Conservation (phyloP, 1,284 basidiomycete genomes). For the Cutaneotrichosporon cutaneum region DNA sequence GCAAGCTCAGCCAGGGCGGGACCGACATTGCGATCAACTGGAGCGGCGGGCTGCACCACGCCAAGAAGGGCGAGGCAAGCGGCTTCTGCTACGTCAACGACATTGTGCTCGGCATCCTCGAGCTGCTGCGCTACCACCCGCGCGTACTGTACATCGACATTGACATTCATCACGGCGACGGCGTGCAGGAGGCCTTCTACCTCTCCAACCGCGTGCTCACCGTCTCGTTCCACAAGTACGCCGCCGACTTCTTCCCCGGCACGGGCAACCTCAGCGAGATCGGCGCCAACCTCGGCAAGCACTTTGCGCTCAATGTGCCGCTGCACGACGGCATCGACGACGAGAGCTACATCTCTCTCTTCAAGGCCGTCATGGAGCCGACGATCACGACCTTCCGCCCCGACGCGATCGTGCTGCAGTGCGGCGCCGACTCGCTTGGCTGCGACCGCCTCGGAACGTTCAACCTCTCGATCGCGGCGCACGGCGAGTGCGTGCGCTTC, state of each 20-base stretch:
- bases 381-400: conserved; percentile 88
- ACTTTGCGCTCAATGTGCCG: conserved; percentile 94
- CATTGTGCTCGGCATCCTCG: conserved; percentile 89
- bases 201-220: conserved; percentile 97
- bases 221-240: conserved; percentile 99
- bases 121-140: conserved; percentile 81
- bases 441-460: conserved; percentile 94
- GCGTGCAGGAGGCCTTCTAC: conserved; percentile 97
- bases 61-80: conserved; percentile 91
- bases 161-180: conserved; percentile 95
- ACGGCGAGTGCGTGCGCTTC: conserved; percentile 96
- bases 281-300: conserved; percentile 79
- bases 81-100: conserved; percentile 97
- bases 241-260: conserved; percentile 95
- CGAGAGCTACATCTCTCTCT: conserved; percentile 90
- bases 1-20: conserved; percentile 76
- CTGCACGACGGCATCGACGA: conserved; percentile 96
- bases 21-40: conserved; percentile 98
- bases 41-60: conserved; percentile 94
- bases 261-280: conserved; percentile 92
- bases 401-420: conserved; percentile 89
- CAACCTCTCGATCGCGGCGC: conserved; percentile 98
- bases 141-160: conserved; percentile 95
- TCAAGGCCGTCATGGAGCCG: conserved; percentile 95
- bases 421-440: conserved; percentile 94